A percentile compares a stretch with the other conserved stretches of the same genome.
Evolutionary conservation across 257 asterid genomes (phyloP).

Genomic region (Datura wrightii): DNA sequence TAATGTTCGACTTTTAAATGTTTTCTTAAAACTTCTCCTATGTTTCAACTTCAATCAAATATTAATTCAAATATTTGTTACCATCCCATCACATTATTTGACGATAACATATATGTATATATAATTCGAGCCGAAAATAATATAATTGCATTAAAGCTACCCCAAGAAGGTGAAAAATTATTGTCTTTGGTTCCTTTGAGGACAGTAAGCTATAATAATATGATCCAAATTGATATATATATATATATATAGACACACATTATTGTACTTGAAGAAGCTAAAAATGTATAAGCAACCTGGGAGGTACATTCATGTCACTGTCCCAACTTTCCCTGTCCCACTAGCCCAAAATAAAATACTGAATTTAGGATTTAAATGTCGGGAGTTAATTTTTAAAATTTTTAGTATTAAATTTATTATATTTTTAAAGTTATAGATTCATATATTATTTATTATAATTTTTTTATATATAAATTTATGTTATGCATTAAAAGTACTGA

Average conservation of each 20-base stretch:
- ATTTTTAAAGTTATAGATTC: neutral
- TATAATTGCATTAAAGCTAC: neutral
- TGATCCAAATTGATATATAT: constrained; percentile 4
- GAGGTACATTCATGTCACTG: neutral
- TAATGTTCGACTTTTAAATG: too few relatives aligned
- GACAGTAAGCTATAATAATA: constrained; percentile 2
- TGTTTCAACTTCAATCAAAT: too few relatives aligned
- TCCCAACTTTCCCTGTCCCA: neutral
- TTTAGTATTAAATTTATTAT: neutral
- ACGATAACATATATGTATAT: neutral
- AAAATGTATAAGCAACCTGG: constrained; percentile 10
- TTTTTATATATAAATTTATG: too few relatives aligned
- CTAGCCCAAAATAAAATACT: too few relatives aligned
- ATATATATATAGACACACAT: too few relatives aligned
- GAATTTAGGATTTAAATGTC: neutral
- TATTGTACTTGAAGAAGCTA: neutral
- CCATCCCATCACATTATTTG: neutral
- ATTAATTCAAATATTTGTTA: too few relatives aligned
- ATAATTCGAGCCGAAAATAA: neutral
- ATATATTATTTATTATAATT: neutral
- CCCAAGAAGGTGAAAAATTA: neutral
- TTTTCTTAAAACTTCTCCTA: too few relatives aligned
- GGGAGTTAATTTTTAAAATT: too few relatives aligned
- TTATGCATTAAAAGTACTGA: too few relatives aligned
- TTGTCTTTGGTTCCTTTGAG: constrained; percentile 6